Evolutionary conservation across 2,329 filamentous ascomycete species (phyloP).

Genomic region (Diplodia scrobiculata): DNA sequence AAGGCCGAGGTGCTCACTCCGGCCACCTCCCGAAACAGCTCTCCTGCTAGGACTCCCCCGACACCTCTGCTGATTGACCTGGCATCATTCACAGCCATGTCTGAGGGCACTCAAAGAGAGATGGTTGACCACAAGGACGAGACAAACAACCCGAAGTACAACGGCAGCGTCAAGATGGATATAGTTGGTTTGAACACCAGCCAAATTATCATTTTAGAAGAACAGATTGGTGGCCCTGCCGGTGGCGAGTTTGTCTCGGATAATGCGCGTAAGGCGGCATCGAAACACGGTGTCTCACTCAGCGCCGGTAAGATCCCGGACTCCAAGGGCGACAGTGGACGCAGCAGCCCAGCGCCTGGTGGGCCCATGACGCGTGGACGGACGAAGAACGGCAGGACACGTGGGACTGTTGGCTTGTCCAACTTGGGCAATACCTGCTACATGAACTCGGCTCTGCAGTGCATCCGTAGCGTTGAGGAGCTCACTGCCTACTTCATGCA

Average conservation of each 20-base stretch:
- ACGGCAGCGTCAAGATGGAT: slow-evolving; percentile 68
- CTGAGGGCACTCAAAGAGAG: slow-evolving; percentile 66
- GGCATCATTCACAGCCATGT: slow-evolving; percentile 63
- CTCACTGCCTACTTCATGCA: slow-evolving; percentile 85
- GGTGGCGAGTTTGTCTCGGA: slow-evolving; percentile 61
- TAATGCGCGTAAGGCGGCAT: slow-evolving; percentile 47
- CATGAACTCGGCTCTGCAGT: slow-evolving; percentile 97
- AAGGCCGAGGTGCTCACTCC: slow-evolving; percentile 48
- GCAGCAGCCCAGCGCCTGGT: slow-evolving; percentile 66
- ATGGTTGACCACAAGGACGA: slow-evolving; percentile 67
- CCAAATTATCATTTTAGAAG: slow-evolving; percentile 80
- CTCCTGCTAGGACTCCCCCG: slow-evolving; percentile 49
- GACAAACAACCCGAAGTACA: slow-evolving; percentile 74
- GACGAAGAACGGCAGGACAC: slow-evolving; percentile 65
- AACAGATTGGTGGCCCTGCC: slow-evolving; percentile 61
- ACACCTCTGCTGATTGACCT: slow-evolving; percentile 62
- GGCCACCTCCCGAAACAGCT: slow-evolving; percentile 49
- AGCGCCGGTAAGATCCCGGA: slow-evolving; percentile 41
- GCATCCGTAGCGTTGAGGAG: slow-evolving; percentile 89
- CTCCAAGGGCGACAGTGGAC: slow-evolving; percentile 54
- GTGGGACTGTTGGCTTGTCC: slow-evolving; percentile 78
- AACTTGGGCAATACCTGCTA: slow-evolving; percentile 98
- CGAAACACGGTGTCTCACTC: slow-evolving; percentile 54
- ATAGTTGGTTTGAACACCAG: slow-evolving; percentile 69
- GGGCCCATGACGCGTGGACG: slow-evolving; percentile 71